These are phyloP conservation scores for Lachancea sp. DNA, from an alignment of 805 yeast genomes.

Conservation along the genomic window DNA sequence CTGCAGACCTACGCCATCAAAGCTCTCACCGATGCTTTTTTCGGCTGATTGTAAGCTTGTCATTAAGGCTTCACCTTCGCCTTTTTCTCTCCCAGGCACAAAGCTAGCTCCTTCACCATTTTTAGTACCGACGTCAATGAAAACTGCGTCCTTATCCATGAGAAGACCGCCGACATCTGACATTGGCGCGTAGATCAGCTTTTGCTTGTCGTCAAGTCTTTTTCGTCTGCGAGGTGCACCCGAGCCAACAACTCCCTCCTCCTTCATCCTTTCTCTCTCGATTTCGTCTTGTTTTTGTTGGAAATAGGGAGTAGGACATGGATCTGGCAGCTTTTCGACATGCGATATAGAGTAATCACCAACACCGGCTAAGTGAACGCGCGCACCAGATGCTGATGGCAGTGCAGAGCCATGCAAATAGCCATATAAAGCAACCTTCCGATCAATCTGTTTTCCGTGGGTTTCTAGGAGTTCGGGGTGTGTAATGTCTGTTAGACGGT, in stretches of 20 bases:
- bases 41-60: slow-evolving; percentile 71
- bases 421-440: slow-evolving; percentile 89
- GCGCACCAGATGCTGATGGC: slow-evolving; percentile 51
- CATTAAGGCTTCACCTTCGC: slow-evolving; percentile 82
- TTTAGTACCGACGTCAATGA: slow-evolving; percentile 56
- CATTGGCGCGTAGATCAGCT: slow-evolving; percentile 97
- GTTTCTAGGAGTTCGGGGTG: slow-evolving; percentile 75
- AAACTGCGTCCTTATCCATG: slow-evolving; percentile 96
- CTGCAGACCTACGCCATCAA: slow-evolving; percentile 64
- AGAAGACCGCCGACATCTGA: slow-evolving; percentile 98
- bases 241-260: slow-evolving; percentile 49
- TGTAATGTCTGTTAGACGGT: slow-evolving; percentile 87
- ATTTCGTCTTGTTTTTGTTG: slow-evolving; percentile 79
- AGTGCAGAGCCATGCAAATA: slow-evolving; percentile 92
- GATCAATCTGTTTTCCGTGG: slow-evolving; percentile 72
- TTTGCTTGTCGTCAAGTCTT: slow-evolving; percentile 89
- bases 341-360: slow-evolving; percentile 77
- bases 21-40: slow-evolving; percentile 51
- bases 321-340: slow-evolving; percentile 91
- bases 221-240: slow-evolving; percentile 75
- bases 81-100: slow-evolving; percentile 59
- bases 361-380: slow-evolving; percentile 90
- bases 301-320: slow-evolving; percentile 94
- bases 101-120: slow-evolving; percentile 37
- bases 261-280: slow-evolving; percentile 66